Conservation (phyloP, 495 filamentous ascomycete genomes). For the Halenospora varia region DNA sequence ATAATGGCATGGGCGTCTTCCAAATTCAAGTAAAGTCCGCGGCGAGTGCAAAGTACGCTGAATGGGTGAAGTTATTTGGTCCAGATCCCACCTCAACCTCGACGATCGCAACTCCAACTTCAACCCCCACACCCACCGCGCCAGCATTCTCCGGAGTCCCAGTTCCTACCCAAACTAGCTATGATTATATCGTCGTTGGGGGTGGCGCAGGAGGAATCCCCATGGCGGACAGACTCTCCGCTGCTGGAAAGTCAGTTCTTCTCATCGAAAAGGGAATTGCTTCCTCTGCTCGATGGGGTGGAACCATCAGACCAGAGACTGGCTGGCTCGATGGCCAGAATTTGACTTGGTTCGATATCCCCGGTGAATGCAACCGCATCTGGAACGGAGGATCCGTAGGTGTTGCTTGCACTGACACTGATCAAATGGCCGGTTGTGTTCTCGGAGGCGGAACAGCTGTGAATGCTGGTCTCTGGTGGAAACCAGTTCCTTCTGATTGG, state of each 20-base stretch:
- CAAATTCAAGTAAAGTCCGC: conserved; percentile 36
- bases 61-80: conserved; percentile 43
- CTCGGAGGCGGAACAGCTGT: conserved; percentile 50
- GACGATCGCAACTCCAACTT: conserved; percentile 24
- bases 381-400: conserved; percentile 54
- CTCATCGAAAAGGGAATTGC: conserved; percentile 64
- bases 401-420: conserved; percentile 64
- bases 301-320: conserved; percentile 30
- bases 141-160: conserved; percentile 33
- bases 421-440: conserved; percentile 45
- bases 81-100: conserved; percentile 29
- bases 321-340: conserved; percentile 61
- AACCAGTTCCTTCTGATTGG: conserved; percentile 52
- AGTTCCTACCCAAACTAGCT: conserved; percentile 37
- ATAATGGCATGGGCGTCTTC: conserved; percentile 43
- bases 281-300: conserved; percentile 55
- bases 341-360: conserved; percentile 73
- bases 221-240: conserved; percentile 56
- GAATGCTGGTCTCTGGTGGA: conserved; percentile 41
- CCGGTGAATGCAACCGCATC: conserved; percentile 69
- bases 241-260: conserved; percentile 57
- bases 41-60: conserved; percentile 39
- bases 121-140: neutral
- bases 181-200: conserved; percentile 65
- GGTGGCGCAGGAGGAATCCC: conserved; percentile 60